These are phyloP conservation scores for Penicillium sp. DNA, from an alignment of 2,329 filamentous ascomycete species.

Conservation along the genomic window DNA sequence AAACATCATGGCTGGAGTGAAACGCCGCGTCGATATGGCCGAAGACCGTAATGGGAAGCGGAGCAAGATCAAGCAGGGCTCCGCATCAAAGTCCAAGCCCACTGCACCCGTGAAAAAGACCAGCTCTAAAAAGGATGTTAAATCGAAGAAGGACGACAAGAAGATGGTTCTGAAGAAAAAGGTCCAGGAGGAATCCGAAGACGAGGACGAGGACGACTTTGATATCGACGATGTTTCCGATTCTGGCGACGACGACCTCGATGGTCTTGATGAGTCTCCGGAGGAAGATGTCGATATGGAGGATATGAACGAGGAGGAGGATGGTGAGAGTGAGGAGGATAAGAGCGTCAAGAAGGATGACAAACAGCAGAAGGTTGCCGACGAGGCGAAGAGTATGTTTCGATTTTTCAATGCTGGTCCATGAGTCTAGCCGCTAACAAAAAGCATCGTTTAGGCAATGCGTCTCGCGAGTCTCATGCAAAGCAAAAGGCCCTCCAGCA, in stretches of 20 bases:
- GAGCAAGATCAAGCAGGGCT: constrained; percentile 36
- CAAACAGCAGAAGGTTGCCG: constrained; percentile 11
- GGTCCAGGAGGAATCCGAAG: constrained; percentile 35
- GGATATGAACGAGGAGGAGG: constrained; percentile 50
- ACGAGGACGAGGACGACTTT: constrained; percentile 50
- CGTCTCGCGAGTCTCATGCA: constrained; percentile 79
- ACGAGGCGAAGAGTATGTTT: constrained; percentile 29
- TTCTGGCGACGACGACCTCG: constrained; percentile 38
- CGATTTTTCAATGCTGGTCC: not conserved
- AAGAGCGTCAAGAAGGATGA: constrained; percentile 17
- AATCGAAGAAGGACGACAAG: constrained; percentile 34
- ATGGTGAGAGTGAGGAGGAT: constrained; percentile 36
- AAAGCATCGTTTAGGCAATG: constrained; percentile 54
- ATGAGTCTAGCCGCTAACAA: constrained; percentile 10
- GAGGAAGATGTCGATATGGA: constrained; percentile 35
- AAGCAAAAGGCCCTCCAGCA: constrained; percentile 87
- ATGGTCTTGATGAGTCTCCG: constrained; percentile 19
- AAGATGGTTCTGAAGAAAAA: constrained; percentile 35
- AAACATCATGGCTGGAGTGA: constrained; percentile 40
- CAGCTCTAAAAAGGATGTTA: constrained; percentile 30
- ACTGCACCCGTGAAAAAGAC: constrained; percentile 28
- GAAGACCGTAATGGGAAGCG: constrained; percentile 43
- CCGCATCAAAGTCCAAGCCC: constrained; percentile 27
- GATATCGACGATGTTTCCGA: constrained; percentile 55
- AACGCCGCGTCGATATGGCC: constrained; percentile 39